Evolutionary conservation across 2,329 filamentous ascomycete species (phyloP), one percentile per base, ranked within the genome.

Genomic region (Fusarium poae): DNA sequence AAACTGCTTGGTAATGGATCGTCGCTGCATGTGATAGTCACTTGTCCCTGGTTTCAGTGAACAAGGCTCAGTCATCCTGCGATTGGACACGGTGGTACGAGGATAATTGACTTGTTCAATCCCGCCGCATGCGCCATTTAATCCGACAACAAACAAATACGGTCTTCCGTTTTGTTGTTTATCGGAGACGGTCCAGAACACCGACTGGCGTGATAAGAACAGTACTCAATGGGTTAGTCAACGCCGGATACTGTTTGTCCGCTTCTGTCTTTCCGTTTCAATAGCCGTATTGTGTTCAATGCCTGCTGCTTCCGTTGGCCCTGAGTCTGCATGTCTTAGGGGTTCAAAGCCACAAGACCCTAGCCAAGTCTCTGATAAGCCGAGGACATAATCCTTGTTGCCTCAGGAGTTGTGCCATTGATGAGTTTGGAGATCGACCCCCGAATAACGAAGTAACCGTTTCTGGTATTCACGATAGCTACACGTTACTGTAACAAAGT

Each of bases 51-150:
- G 66, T 63, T 70, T 69, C 57, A 70, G 53, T 23, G 40, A 53
- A 53, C 46, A 52, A 35, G 30, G 27, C 53, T 54, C 21, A 49
- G 45, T 35, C 50, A n/a, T 23, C 13, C 30, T 54, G 49, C 51
- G 43, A 70, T 70, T 70, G 67, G 67, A 23, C 35, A 53, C 39
- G 35, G 44, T 49, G 46, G 46, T 56, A 18, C 54, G 54, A 61
- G 42, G 62, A 59, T 20, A 59, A 58, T 58, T 39, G 52, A 35
- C 34, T 35, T 67, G 53, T 62, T 62, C 56, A 48, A 65, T 52
- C 56, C 54, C 67, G 56, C 53, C 61, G 46, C 23, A 65, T 65
- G 67, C 62, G 67, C 62, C 29, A 70, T 65, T 66, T 65, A 70
- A 63, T 64, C 37, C 11, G 49, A 39, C 35, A 50, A 42, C 32